Evolutionary conservation across 306 rosid genomes (phyloP).

Genomic region (Urtica urens): DNA sequence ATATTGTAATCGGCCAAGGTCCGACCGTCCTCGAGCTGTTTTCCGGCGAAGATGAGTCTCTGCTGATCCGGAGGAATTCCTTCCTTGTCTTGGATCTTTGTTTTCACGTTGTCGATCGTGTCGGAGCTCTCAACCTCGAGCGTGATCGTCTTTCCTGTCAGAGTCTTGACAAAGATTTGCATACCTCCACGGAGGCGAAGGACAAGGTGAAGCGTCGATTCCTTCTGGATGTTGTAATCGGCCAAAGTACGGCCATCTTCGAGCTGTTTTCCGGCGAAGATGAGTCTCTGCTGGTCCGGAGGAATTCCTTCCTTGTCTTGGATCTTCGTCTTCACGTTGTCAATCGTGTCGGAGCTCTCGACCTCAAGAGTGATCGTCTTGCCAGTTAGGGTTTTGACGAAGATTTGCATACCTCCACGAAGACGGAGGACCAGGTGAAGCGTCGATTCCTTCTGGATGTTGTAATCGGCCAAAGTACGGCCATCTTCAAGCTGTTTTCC

Average conservation of each 20-base stretch:
- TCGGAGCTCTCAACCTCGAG: slow-evolving; percentile 34
- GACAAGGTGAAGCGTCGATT: slow-evolving; percentile 22
- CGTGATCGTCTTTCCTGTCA: slow-evolving; percentile 30
- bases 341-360: slow-evolving; percentile 36
- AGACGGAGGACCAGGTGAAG: slow-evolving; percentile 37
- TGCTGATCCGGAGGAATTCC: slow-evolving; percentile 36
- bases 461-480: slow-evolving; percentile 28
- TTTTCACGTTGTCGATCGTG: slow-evolving; percentile 31
- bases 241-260: slow-evolving; percentile 31
- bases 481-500: slow-evolving; percentile 38
- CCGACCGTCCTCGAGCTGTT: slow-evolving; percentile 31
- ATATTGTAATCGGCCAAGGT: slow-evolving; percentile 36
- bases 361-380: slow-evolving; percentile 34
- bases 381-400: slow-evolving; percentile 28
- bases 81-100: slow-evolving; percentile 39
- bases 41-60: slow-evolving; percentile 29
- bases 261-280: slow-evolving; percentile 29
- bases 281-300: slow-evolving; percentile 26
- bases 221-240: slow-evolving; percentile 38
- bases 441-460: slow-evolving; percentile 35
- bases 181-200: slow-evolving; percentile 23
- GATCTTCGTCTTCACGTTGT: slow-evolving; percentile 37
- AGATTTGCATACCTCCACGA: slow-evolving; percentile 36
- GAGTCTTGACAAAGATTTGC: slow-evolving; percentile 35
- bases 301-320: slow-evolving; percentile 33